These are phyloP conservation scores for Mortierella claussenii DNA, from an alignment of 192 early-diverging fungal species.

Conservation along the genomic window DNA sequence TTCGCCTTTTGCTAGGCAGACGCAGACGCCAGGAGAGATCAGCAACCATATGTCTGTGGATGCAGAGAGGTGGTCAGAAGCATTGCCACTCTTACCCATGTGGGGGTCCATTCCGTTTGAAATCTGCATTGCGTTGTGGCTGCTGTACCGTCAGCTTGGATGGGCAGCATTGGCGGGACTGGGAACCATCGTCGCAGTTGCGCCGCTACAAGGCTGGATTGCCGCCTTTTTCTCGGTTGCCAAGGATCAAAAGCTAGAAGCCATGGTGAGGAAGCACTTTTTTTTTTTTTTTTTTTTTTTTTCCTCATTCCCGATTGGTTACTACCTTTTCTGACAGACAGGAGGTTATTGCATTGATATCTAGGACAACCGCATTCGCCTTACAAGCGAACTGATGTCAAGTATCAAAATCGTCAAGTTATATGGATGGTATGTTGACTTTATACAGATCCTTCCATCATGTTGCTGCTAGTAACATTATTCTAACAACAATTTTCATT, in stretches of 20 bases:
- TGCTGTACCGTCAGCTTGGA: constrained; percentile 36
- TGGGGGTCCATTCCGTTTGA: constrained; percentile 20
- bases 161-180: constrained; percentile 30
- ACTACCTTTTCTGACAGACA: no score
- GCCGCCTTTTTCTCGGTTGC: constrained; percentile 15
- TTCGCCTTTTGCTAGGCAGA: constrained; percentile 15
- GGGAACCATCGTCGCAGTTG: constrained; percentile 9
- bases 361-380: constrained; percentile 36
- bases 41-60: constrained; percentile 46
- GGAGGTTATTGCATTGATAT: no score
- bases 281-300: neutral
- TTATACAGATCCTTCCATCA: no score
- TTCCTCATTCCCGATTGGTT: no score
- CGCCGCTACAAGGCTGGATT: constrained; percentile 29
- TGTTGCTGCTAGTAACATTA: no score
- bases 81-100: constrained; percentile 2
- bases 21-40: constrained; percentile 40
- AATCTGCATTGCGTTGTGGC: constrained; percentile 31
- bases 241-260: constrained; percentile 23
- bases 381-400: constrained; percentile 36
- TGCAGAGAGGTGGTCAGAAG: constrained; percentile 34
- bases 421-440: constrained; percentile 31
- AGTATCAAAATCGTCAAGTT: constrained; percentile 51
- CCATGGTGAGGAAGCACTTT: constrained; percentile 14
- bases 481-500: no score